Evolutionary conservation across 345 rosid genomes (phyloP).

Genomic region (Pistacia integerrima): DNA sequence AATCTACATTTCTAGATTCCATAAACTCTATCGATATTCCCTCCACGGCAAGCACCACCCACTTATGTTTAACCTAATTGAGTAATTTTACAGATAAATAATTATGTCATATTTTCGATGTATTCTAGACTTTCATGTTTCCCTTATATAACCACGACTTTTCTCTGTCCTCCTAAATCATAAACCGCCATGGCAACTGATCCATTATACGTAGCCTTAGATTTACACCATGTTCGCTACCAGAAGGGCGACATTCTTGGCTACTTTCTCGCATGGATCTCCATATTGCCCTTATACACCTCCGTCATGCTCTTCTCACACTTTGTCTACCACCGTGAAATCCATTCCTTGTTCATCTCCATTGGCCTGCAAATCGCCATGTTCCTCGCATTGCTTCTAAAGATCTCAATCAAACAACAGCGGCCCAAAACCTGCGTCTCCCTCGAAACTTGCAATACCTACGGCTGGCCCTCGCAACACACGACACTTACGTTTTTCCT

Average conservation of each 20-base stretch:
- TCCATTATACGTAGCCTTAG: neutral
- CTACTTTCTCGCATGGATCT: neutral
- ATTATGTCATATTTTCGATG: too few relatives aligned
- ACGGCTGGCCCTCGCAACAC: conserved; percentile 7
- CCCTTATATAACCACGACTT: too few relatives aligned
- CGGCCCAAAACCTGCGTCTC: neutral
- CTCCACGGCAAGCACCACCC: too few relatives aligned
- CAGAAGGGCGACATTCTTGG: neutral
- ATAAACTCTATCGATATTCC: too few relatives aligned
- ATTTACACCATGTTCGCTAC: neutral
- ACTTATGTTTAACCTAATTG: too few relatives aligned
- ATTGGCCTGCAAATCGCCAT: neutral
- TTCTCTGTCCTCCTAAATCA: too few relatives aligned
- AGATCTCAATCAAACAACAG: neutral
- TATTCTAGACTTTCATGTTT: too few relatives aligned
- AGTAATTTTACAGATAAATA: too few relatives aligned
- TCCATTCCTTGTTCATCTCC: neutral
- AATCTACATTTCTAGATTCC: too few relatives aligned
- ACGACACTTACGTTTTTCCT: neutral
- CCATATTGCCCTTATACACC: neutral
- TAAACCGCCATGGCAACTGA: neutral
- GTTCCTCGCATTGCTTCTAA: neutral
- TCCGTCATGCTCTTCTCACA: neutral
- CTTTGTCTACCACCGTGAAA: neutral
- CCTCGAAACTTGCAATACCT: neutral